phyloP scores from a whole-genome alignment of 2,329 filamentous ascomycete genomes.

The Elsinoe perseae region DNA sequence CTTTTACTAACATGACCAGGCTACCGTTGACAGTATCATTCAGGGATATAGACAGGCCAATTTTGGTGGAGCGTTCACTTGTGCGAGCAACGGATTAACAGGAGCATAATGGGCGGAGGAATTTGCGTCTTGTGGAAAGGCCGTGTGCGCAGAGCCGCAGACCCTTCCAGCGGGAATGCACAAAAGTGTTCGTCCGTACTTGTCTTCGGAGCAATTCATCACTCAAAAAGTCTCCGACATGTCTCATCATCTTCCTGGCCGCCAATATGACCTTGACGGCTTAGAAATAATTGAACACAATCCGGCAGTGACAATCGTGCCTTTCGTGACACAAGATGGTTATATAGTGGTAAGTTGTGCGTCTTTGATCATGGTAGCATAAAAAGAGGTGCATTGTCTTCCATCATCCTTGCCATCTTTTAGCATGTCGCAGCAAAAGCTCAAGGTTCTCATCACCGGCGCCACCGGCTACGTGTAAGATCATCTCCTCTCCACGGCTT shows the following conservation, averaged over 20 bases:
- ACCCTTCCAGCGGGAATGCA: not conserved
- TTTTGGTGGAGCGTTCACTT: slow-evolving; percentile 68
- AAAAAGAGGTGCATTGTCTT: not conserved
- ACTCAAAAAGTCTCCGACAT: not conserved
- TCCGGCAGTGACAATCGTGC: too few species aligned
- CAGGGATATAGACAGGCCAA: slow-evolving; percentile 57
- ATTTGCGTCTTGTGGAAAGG: not conserved
- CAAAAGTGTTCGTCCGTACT: too few species aligned
- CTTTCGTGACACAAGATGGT: too few species aligned
- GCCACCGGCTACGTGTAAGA: slow-evolving; percentile 2
- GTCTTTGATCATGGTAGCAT: not conserved
- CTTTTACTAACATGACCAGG: slow-evolving; percentile 22
- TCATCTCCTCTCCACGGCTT: too few species aligned
- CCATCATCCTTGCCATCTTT: not conserved
- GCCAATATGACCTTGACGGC: too few species aligned
- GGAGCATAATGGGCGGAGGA: not conserved
- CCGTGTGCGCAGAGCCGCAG: not conserved
- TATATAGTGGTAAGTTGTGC: not conserved
- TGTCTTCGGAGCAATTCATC: not conserved
- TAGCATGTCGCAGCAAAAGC: not conserved
- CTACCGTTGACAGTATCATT: slow-evolving; percentile 62
- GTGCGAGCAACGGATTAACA: slow-evolving; percentile 53
- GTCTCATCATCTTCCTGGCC: not conserved
- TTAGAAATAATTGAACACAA: too few species aligned
- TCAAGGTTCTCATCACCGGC: not conserved